A percentile compares a stretch with the other conserved stretches of the same genome.
Conservation (phyloP, 2,329 filamentous ascomycete genomes). For the Bertia moriformis region DNA sequence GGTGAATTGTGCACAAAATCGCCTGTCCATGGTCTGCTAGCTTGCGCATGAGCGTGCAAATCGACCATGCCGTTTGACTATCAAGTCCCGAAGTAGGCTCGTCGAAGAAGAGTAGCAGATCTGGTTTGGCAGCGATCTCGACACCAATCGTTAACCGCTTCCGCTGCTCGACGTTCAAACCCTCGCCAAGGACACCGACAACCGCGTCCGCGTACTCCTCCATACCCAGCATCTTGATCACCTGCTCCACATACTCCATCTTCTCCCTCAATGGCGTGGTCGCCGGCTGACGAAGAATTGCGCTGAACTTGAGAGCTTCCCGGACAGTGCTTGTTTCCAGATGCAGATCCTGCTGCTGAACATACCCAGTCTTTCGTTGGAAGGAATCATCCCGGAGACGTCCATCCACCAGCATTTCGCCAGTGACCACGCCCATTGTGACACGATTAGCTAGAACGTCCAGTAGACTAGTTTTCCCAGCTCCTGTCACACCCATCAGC, state of each 20-base stretch:
- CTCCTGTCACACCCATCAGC: constrained; percentile 80
- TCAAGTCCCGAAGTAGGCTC: constrained; percentile 92
- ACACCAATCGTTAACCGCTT: constrained; percentile 85
- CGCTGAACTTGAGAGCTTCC: constrained; percentile 76
- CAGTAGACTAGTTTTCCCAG: constrained; percentile 85
- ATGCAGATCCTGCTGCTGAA: constrained; percentile 85
- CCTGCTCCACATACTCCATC: constrained; percentile 73
- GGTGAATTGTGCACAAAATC: constrained; percentile 93
- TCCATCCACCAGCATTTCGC: constrained; percentile 60
- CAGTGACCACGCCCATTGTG: constrained; percentile 76
- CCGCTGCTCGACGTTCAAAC: constrained; percentile 57
- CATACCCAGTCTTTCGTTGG: constrained; percentile 84
- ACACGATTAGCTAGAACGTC: constrained; percentile 75
- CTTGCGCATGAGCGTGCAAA: constrained; percentile 76
- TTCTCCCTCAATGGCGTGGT: constrained; percentile 63
- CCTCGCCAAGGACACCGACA: constrained; percentile 80
- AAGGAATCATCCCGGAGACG: constrained; percentile 64
- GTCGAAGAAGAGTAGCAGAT: constrained; percentile 79
- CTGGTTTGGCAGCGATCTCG: constrained; percentile 85
- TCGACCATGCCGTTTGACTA: constrained; percentile 85
- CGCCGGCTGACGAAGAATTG: constrained; percentile 69
- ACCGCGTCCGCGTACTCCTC: constrained; percentile 77
- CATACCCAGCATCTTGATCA: constrained; percentile 85
- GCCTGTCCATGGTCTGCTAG: constrained; percentile 79
- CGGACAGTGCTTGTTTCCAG: constrained; percentile 72